Conservation (phyloP, 805 yeast genomes). For the Candida ipomoeae region DNA sequence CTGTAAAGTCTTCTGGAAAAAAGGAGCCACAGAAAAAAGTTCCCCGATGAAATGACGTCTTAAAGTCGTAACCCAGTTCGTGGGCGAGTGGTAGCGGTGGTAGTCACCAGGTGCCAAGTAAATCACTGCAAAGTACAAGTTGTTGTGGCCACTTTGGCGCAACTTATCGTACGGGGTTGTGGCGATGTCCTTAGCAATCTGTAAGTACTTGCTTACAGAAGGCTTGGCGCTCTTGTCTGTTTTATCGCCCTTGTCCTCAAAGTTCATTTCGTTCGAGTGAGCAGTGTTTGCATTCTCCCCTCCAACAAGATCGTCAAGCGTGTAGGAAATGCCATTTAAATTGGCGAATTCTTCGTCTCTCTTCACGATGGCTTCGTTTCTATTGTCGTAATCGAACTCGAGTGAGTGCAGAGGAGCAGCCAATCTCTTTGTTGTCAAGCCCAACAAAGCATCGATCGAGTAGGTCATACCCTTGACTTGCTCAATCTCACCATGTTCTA, state of each 20-base stretch:
- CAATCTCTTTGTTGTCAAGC: slow-evolving; percentile 46
- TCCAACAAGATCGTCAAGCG: slow-evolving; percentile 66
- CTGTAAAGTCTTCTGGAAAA: slow-evolving; percentile 81
- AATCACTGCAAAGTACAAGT: slow-evolving; percentile 82
- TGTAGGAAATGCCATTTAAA: slow-evolving; percentile 67
- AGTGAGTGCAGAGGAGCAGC: slow-evolving; percentile 55
- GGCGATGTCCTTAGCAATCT: slow-evolving; percentile 40
- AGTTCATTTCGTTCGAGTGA: slow-evolving; percentile 46
- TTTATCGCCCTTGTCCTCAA: slow-evolving; percentile 68
- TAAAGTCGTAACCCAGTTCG: slow-evolving; percentile 89
- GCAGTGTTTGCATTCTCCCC: slow-evolving; percentile 40
- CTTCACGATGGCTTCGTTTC: slow-evolving; percentile 41
- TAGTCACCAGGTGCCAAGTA: slow-evolving; percentile 98
- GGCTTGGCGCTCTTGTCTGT: slow-evolving; percentile 34
- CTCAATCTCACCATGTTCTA: slow-evolving; percentile 82
- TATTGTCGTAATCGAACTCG: slow-evolving; percentile 39
- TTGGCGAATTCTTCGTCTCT: slow-evolving; percentile 74
- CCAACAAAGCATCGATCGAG: slow-evolving; percentile 82
- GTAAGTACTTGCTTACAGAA: slow-evolving; percentile 31
- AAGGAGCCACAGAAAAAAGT: slow-evolving; percentile 93
- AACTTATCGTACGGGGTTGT: slow-evolving; percentile 31
- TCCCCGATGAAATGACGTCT: slow-evolving; percentile 97
- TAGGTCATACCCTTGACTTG: slow-evolving; percentile 97
- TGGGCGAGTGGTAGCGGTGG: slow-evolving; percentile 94
- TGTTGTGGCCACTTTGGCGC: slow-evolving; percentile 40